Base-by-base conservation (phyloP, 139 green algal genomes). In the Eudorina sp. region DNA sequence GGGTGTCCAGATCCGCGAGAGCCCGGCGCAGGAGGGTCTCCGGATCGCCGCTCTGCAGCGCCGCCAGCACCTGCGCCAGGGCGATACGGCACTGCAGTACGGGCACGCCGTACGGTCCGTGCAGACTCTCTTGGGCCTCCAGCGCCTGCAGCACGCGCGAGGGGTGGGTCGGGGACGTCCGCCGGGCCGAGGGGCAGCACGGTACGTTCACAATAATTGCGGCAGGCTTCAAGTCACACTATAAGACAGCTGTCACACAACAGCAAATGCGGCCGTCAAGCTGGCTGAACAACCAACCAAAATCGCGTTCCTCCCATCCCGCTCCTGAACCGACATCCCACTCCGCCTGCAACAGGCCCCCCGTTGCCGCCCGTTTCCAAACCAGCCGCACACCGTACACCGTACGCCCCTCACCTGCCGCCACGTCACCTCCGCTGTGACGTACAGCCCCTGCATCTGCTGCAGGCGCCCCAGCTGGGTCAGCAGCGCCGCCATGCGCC, bases 391-490 rank as follows among this genome's bases (percentile, higher is more conserved):
- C n/a, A n/a, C n/a, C n/a, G n/a, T n/a, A n/a, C n/a, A n/a, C n/a
- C 55, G 23, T 29, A n/a, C 55, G 25, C 66, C 29, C 31, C 78
- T 0, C 27, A 85, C 78, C 78, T 85, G 78, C 13, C 58, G 55
- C 79, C 79, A 85, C 19, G 81, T 53, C 43, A 68, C 43, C 81
- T 87, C 81, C 5, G 81, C 81, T 18, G 81, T 41, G 14, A 0
- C 2, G 31, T 78, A 46, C n/a, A 79, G 64, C 21, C 64, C 81
- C 81, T 87, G 81, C 64, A 68, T 19, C 45, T 38, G 11, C 82
- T 88, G 66, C 82, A 88, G 66, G 34, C 66, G 46, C 19, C 29
- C 66, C 46, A 88, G 46, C 66, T 80, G 53, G 23, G 36, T 0
- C 23, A 23, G 66, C 48, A 80, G 34, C 3, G 46, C 66, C 25